Evolutionary conservation across 306 rosid species (phyloP).

Genomic region (Malus sieversii): DNA sequence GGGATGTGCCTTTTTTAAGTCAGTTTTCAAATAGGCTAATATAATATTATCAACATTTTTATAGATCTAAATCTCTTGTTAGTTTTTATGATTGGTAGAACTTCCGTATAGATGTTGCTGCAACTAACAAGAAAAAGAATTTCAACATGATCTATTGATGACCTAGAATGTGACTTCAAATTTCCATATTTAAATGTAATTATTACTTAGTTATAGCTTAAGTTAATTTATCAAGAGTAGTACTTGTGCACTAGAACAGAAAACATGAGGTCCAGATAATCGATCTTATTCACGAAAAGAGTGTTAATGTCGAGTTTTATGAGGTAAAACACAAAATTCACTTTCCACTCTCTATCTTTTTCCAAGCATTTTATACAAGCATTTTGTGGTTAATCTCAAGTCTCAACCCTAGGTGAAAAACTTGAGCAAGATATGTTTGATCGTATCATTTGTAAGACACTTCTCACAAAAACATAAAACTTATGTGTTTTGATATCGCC

Average conservation of each 20-base stretch:
- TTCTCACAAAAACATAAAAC: no score
- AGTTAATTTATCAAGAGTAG: not conserved
- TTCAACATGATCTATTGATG: not conserved
- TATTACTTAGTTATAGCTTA: not conserved
- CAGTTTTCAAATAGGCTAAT: not conserved
- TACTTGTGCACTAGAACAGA: not conserved
- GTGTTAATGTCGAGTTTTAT: not conserved
- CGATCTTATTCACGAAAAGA: not conserved
- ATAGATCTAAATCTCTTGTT: not conserved
- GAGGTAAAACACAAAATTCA: not conserved
- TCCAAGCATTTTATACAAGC: not conserved
- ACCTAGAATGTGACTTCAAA: not conserved
- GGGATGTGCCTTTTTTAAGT: not conserved
- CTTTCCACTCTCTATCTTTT: not conserved
- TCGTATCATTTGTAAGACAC: not conserved
- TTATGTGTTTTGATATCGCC: not conserved
- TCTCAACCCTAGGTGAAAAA: no score
- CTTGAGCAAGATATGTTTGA: no score
- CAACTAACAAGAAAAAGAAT: not conserved
- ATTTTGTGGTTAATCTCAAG: not conserved
- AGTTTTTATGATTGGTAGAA: not conserved
- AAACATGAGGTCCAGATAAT: not conserved
- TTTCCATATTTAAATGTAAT: not conserved
- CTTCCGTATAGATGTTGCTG: not conserved
- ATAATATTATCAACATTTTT: not conserved